These are phyloP conservation scores for Danielia reshetovae DNA, from an alignment of 805 yeast species.

Conservation along the genomic window DNA sequence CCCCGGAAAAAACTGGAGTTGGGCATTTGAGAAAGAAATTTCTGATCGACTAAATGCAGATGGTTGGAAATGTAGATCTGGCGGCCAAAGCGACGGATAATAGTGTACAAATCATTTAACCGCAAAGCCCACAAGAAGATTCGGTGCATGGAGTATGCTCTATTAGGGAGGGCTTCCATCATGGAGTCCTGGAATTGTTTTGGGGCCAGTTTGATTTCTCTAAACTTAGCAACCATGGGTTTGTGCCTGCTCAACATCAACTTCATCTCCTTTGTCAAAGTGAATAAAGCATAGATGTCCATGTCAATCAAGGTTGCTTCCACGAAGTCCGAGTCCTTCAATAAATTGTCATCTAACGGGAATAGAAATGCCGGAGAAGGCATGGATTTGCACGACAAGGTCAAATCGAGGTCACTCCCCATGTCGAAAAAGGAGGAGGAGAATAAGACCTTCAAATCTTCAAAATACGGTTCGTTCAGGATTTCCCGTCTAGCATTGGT, in stretches of 20 bases:
- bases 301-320: constrained; percentile 37
- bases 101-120: constrained; percentile 47
- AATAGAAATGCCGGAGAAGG: constrained; percentile 5
- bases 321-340: constrained; percentile 14
- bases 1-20: constrained; percentile 15
- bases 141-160: constrained; percentile 44
- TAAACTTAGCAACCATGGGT: constrained; percentile 8
- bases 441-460: constrained; percentile 20
- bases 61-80: constrained; percentile 43
- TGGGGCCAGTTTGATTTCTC: constrained; percentile 10
- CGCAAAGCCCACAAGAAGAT: constrained; percentile 43
- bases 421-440: constrained; percentile 16
- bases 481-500: constrained; percentile 24
- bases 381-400: constrained; percentile 9
- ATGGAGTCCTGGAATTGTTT: constrained; percentile 6
- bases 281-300: constrained; percentile 31
- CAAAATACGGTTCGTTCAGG: constrained; percentile 13
- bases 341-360: constrained; percentile 9
- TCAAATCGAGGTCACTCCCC: constrained; percentile 23
- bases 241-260: constrained; percentile 24
- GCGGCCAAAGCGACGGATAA: constrained; percentile 45
- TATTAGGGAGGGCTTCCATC: constrained; percentile 22
- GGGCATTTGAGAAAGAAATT: constrained; percentile 27
- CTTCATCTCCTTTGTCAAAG: constrained; percentile 24
- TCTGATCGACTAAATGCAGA: constrained; percentile 40